Evolutionary conservation across 108 stramenopile species (phyloP), one percentile per base, ranked within the genome.

Genomic region (Asterionellopsis glacialis): DNA sequence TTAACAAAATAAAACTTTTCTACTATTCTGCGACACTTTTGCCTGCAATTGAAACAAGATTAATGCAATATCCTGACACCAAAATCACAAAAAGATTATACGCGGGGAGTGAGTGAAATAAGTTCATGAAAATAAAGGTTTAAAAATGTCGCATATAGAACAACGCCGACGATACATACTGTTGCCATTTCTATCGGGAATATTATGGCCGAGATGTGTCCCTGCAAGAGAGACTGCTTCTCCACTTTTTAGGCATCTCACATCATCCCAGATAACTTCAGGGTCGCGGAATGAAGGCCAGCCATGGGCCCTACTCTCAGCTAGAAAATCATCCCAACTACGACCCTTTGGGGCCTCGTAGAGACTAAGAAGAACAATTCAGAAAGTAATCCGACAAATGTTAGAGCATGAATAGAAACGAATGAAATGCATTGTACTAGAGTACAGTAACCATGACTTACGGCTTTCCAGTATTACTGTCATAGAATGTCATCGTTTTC

Each of bases 101-200:
- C 33, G 7, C 7, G 7, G 7, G 33, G 5, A 33, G 33, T 33
- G 33, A 33, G 33, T 33, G 33, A 33, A 33, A 33, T 33, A 7
- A 7, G 33, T 5, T 33, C 5, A 33, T 5, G 7, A 33, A 33
- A 33, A 5, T 2, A 33, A 33, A 33, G 2, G 7, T 33, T 33
- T 33, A 7, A 33, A 33, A 5, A 33, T 33, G 33, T 33, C 7
- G 95, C 95, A 44, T 93, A 80, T 63, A 77, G 79, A 12, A 94
- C 92, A 41, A 96, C 73, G 51, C 94, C 93, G 66, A 96, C 93
- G 55, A 93, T n/a, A 96, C 45, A 91, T 93, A 23, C 94, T 61
- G 61, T 85, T 90, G 6, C 45, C 45, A 19, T 47, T 47, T 16
- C 18, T 19, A 15, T 85, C 82, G 9, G 79, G 82, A 27, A 87